Evolutionary conservation across 176 grass and related monocot species (phyloP).

Genomic region (Bolboschoenus planiculmis): DNA sequence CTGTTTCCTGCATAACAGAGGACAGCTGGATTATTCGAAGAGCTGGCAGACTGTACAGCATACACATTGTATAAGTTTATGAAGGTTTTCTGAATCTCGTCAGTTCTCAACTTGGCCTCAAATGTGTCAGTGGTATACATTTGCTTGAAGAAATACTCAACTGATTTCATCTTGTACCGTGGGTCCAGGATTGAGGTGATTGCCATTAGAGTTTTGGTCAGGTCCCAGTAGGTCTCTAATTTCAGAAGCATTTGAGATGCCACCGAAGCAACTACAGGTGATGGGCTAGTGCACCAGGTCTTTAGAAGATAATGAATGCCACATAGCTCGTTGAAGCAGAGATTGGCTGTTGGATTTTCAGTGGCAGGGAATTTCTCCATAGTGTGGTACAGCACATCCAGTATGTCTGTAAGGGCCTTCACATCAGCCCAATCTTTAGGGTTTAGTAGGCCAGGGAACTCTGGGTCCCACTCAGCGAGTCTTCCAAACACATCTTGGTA

Average conservation of each 20-base stretch:
- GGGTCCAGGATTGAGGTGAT: conserved; percentile 96
- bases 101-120: conserved; percentile 67
- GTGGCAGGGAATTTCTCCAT: conserved; percentile 75
- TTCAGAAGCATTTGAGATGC: conserved; percentile 79
- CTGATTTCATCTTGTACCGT: conserved; percentile 98
- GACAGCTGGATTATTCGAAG: conserved; percentile 61
- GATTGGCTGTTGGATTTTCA: conserved; percentile 66
- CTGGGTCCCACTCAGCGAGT: conserved; percentile 58
- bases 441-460: conserved; percentile 50
- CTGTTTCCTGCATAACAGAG: conserved; percentile 66
- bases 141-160: conserved; percentile 88
- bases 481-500: conserved; percentile 64
- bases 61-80: conserved; percentile 86
- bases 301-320: conserved; percentile 90
- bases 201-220: conserved; percentile 71
- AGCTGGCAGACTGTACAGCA: conserved; percentile 55
- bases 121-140: conserved; percentile 62
- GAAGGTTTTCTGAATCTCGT: conserved; percentile 63
- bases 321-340: conserved; percentile 97
- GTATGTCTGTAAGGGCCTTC: conserved; percentile 78
- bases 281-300: conserved; percentile 65
- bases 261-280: conserved; percentile 62
- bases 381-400: conserved; percentile 83
- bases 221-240: conserved; percentile 80
- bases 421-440: conserved; percentile 78